phyloP scores from a whole-genome alignment of 164 flowering plant species.

The grape (Vitis vinifera) region DNA sequence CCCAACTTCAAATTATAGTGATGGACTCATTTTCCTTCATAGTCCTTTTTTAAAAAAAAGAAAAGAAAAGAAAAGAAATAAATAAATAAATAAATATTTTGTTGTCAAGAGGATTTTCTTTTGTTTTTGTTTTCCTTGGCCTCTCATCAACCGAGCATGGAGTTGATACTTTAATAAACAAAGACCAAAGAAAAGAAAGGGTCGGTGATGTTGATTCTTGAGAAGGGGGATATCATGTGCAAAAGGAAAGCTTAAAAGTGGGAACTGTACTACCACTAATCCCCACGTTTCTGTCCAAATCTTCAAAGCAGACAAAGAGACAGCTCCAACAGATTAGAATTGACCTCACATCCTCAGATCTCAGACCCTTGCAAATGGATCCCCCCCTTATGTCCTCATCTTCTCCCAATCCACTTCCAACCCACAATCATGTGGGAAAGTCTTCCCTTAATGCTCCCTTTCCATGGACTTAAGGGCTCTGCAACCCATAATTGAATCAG shows the following conservation, averaged over 20 bases:
- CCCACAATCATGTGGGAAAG: no score
- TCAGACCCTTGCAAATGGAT: slow-evolving; percentile 10
- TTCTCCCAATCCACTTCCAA: no score
- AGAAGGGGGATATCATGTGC: background rate
- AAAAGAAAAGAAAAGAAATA: no score
- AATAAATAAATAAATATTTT: no score
- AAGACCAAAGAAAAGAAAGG: background rate
- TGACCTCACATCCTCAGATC: slow-evolving; percentile 4
- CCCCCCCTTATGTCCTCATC: background rate
- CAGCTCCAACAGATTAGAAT: slow-evolving; percentile 8
- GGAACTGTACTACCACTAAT: slow-evolving; percentile 2
- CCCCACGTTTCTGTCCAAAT: background rate
- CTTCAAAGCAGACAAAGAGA: background rate
- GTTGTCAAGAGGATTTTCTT: no score
- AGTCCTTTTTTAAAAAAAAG: no score
- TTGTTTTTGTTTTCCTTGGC: background rate
- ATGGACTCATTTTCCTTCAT: no score
- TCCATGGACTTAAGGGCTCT: no score
- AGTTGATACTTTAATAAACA: background rate
- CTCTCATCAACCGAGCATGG: no score
- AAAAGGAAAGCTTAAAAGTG: background rate
- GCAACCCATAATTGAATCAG: no score
- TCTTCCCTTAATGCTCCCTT: no score
- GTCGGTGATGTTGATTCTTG: background rate
- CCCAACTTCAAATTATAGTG: no score